These are phyloP conservation scores for Grammothele lineata DNA, from an alignment of 768 basidiomycete species.

Conservation along the genomic window DNA sequence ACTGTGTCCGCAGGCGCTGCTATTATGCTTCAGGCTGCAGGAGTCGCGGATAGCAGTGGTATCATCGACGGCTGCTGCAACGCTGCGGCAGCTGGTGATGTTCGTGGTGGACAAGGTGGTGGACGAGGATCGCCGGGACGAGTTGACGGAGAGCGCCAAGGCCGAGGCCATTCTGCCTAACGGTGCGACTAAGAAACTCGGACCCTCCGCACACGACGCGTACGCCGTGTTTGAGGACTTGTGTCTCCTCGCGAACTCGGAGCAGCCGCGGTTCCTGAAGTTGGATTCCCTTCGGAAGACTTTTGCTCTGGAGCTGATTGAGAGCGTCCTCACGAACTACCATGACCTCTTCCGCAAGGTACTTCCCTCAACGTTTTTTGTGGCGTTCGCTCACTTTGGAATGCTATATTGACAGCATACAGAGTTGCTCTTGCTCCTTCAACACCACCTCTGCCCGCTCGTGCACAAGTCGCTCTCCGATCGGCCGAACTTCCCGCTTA, in stretches of 20 bases:
- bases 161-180: slow-evolving; percentile 60
- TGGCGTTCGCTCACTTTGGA: no score
- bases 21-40: slow-evolving; percentile 94
- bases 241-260: slow-evolving; percentile 80
- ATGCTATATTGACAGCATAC: slow-evolving; percentile 49
- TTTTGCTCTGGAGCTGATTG: slow-evolving; percentile 94
- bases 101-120: slow-evolving; percentile 95
- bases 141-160: slow-evolving; percentile 27
- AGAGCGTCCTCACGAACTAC: slow-evolving; percentile 93
- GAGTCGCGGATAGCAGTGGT: slow-evolving; percentile 96
- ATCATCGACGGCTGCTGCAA: slow-evolving; percentile 95
- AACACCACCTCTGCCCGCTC: slow-evolving; percentile 86
- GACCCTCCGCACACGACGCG: slow-evolving; percentile 78
- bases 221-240: slow-evolving; percentile 91
- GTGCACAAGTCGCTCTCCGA: slow-evolving; percentile 84
- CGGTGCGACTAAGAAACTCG: slow-evolving; percentile 56
- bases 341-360: slow-evolving; percentile 83
- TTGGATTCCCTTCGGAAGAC: slow-evolving; percentile 85
- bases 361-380: slow-evolving; percentile 10
- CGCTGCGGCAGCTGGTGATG: slow-evolving; percentile 94
- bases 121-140: slow-evolving; percentile 58
- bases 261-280: slow-evolving; percentile 77
- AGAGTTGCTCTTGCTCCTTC: slow-evolving; percentile 82
- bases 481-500: slow-evolving; percentile 78
- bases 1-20: slow-evolving; percentile 55